Evolutionary conservation across 1,284 basidiomycete genomes (phyloP), one percentile per base, ranked within the genome.

Genomic region (Ustilago nuda): DNA sequence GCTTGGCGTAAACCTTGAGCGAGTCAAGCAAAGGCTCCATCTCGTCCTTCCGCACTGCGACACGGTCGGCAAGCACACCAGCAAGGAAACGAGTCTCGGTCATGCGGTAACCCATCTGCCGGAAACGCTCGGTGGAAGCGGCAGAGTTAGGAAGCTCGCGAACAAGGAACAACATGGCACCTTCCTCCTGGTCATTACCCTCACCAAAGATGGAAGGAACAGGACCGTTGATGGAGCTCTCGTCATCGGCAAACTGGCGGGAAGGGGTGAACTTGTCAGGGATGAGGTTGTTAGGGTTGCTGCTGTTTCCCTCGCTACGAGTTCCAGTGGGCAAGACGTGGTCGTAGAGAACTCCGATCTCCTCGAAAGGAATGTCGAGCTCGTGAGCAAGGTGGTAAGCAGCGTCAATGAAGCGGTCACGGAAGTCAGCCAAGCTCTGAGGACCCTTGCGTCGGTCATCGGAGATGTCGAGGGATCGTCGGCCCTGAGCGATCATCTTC

Each of bases 271-370:
- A 76, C 65, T 74, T 71, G 63, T 75, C 75, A 8, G 62, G 35
- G 35, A 64, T 33, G 41, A 17, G 59, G 23, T 36, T 52, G 56
- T 39, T 54, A 60, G 36, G 55, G 37, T 33, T 65, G 65, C 9
- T 30, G 51, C 19, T 56, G 52, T 17, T 50, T 32, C 56, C 60
- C 43, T 55, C 65, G 9, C 65, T 48, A 27, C 71, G 75, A 3
- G 87, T 88, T 43, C 88, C 88, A 19, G 88, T 88, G 7, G 87
- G 87, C 30, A 88, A 79, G 23, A 88, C 87, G 57, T 87, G 87
- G 79, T 88, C 88, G 77, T 88, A 88, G 66, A 95, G 87, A 36
- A 88, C 88, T 4, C 94, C 94, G 92, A 77, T 74, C 56, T 86
- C 83, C 69, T 87, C 86, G 56, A 88, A 83, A 0, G 88, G 86